These are phyloP conservation scores for Phyllachora maydis DNA, from an alignment of 2,329 filamentous ascomycete genomes.

Conservation along the genomic window DNA sequence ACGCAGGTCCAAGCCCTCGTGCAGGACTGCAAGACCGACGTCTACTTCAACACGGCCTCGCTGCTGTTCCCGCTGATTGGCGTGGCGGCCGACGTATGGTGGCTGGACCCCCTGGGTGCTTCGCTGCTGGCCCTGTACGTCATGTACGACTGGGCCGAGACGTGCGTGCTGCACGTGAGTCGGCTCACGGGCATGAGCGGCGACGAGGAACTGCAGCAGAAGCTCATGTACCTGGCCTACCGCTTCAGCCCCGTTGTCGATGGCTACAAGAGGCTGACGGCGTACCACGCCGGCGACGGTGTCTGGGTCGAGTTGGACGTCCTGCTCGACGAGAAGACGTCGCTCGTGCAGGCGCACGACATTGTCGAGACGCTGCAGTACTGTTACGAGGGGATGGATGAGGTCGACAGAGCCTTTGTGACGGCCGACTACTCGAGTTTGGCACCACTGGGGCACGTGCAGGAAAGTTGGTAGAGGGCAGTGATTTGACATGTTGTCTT, in stretches of 20 bases:
- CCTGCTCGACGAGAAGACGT: slow-evolving; percentile 29
- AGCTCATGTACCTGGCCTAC: slow-evolving; percentile 38
- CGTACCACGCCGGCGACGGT: slow-evolving; percentile 41
- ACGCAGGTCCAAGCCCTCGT: slow-evolving; percentile 42
- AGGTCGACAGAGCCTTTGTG: slow-evolving; percentile 17
- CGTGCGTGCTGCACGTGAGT: slow-evolving; percentile 36
- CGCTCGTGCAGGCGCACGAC: slow-evolving; percentile 31
- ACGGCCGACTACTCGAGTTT: slow-evolving; percentile 34
- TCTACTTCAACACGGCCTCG: slow-evolving; percentile 42
- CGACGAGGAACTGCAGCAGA: slow-evolving; percentile 25
- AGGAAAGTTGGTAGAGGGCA: no score
- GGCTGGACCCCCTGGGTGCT: slow-evolving; percentile 43
- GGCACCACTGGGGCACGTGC: slow-evolving; percentile 23
- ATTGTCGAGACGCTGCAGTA: slow-evolving; percentile 43
- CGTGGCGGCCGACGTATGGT: slow-evolving; percentile 36
- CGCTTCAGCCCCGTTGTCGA: slow-evolving; percentile 29
- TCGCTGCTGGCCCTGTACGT: slow-evolving; percentile 43
- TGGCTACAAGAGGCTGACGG: slow-evolving; percentile 30
- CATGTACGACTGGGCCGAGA: slow-evolving; percentile 47
- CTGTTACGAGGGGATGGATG: slow-evolving; percentile 27
- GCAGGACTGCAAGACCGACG: slow-evolving; percentile 43
- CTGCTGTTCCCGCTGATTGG: slow-evolving; percentile 42
- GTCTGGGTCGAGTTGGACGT: slow-evolving; percentile 43
- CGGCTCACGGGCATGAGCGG: slow-evolving; percentile 37
- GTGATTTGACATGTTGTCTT: no score